Conservation (phyloP, 192 early-diverging fungal species). For the Linnemannia hyalina region DNA sequence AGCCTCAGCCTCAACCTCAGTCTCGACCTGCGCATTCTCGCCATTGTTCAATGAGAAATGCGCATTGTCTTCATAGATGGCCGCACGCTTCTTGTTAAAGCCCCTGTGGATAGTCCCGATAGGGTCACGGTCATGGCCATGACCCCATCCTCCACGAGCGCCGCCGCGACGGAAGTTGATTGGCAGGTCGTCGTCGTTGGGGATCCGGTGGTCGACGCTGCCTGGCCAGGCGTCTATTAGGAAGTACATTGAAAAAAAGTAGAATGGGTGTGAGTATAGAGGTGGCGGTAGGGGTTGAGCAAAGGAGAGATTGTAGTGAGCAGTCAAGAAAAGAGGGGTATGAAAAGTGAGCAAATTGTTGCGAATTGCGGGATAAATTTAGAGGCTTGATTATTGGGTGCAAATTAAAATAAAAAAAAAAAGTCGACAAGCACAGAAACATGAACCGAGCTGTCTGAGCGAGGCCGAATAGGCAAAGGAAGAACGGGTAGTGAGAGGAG, state of each 20-base stretch:
- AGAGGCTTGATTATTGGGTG: background rate
- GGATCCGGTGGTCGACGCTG: background rate
- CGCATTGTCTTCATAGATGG: slow-evolving; percentile 16
- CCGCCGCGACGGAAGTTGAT: slow-evolving; percentile 33
- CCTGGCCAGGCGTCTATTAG: background rate
- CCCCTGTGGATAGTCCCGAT: background rate
- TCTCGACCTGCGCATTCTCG: background rate
- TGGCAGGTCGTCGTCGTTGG: background rate
- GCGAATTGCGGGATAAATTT: background rate
- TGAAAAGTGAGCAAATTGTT: background rate
- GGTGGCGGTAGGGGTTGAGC: background rate
- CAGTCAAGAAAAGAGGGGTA: background rate
- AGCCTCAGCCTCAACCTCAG: background rate
- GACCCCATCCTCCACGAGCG: slow-evolving; percentile 25
- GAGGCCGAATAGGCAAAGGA: background rate
- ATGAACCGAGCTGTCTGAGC: background rate
- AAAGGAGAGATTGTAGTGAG: background rate
- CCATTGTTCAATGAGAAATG: slow-evolving; percentile 15
- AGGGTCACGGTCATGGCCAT: slow-evolving; percentile 13
- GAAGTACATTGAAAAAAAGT: background rate
- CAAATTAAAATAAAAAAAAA: too few relatives aligned
- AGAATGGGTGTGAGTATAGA: background rate
- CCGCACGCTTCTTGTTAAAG: slow-evolving; percentile 11
- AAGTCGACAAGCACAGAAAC: background rate
- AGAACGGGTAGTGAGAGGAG: background rate